phyloP scores from a whole-genome alignment of 208 protist species.

The Trypanosoma theileri region DNA sequence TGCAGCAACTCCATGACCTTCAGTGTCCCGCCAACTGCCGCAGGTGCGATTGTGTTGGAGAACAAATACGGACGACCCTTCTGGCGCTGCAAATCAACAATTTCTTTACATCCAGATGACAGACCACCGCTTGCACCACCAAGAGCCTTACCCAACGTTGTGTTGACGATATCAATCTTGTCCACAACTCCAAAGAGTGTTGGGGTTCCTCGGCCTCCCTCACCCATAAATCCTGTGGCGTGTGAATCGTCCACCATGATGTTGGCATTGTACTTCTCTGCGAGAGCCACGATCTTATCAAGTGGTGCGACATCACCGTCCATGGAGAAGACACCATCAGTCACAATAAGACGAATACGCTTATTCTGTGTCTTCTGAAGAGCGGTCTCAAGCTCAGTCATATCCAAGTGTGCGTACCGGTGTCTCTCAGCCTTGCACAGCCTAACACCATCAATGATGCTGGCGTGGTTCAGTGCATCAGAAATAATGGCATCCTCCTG shows the following conservation, averaged over 20 bases:
- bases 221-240: conserved; percentile 82
- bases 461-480: conserved; percentile 87
- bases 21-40: conserved; percentile 68
- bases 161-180: conserved; percentile 78
- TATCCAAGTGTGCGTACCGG: conserved; percentile 73
- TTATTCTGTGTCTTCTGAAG: conserved; percentile 52
- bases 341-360: conserved; percentile 77
- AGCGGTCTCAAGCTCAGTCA: conserved; percentile 71
- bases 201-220: conserved; percentile 61
- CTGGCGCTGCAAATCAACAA: conserved; percentile 84
- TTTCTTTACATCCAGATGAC: conserved; percentile 46
- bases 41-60: conserved; percentile 82
- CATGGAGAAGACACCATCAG: conserved; percentile 88
- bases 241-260: conserved; percentile 86
- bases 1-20: conserved; percentile 62
- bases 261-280: conserved; percentile 72
- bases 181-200: conserved; percentile 55
- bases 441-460: conserved; percentile 90
- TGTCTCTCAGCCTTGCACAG: conserved; percentile 70
- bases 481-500: conserved; percentile 73
- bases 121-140: conserved; percentile 65
- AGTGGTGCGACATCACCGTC: conserved; percentile 87
- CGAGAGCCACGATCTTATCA: conserved; percentile 68
- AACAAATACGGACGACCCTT: conserved; percentile 87
- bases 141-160: conserved; percentile 80